Evolutionary conservation across 2,329 filamentous ascomycete species (phyloP).

Genomic region (Fusarium metavorans): DNA sequence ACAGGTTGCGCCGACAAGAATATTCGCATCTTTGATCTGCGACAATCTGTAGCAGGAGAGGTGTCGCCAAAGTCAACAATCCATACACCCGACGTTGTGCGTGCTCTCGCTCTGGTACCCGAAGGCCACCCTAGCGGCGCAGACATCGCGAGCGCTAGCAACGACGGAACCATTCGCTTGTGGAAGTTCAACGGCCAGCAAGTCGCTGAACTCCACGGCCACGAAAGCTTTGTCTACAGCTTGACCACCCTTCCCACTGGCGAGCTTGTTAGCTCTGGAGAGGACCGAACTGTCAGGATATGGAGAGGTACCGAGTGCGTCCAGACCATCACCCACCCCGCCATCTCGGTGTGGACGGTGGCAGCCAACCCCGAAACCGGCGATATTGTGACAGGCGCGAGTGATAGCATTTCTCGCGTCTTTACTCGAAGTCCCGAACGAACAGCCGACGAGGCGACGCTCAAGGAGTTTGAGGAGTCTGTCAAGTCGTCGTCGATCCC

Average conservation of each 20-base stretch:
- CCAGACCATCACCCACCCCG: conserved; percentile 96
- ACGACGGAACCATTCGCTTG: conserved; percentile 88
- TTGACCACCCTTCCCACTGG: conserved; percentile 82
- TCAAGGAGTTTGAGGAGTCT: conserved; percentile 83
- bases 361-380: conserved; percentile 85
- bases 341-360: conserved; percentile 95
- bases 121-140: conserved; percentile 81
- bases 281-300: conserved; percentile 92
- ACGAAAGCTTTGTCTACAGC: conserved; percentile 96
- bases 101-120: conserved; percentile 88
- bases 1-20: conserved; percentile 94
- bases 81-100: conserved; percentile 83
- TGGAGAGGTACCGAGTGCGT: conserved; percentile 88
- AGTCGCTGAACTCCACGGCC: conserved; percentile 83
- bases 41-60: conserved; percentile 67
- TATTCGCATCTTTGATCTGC: conserved; percentile 85
- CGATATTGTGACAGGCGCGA: conserved; percentile 94
- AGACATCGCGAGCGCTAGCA: conserved; percentile 94
- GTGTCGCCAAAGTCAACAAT: conserved; percentile 66
- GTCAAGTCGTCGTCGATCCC: conserved; percentile 88
- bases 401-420: conserved; percentile 85
- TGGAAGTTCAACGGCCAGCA: conserved; percentile 86
- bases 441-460: conserved; percentile 74
- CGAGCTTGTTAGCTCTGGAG: conserved; percentile 89
- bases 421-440: conserved; percentile 81